Conservation (phyloP, 495 filamentous ascomycete genomes). For the Bathelium albidoporum region DNA sequence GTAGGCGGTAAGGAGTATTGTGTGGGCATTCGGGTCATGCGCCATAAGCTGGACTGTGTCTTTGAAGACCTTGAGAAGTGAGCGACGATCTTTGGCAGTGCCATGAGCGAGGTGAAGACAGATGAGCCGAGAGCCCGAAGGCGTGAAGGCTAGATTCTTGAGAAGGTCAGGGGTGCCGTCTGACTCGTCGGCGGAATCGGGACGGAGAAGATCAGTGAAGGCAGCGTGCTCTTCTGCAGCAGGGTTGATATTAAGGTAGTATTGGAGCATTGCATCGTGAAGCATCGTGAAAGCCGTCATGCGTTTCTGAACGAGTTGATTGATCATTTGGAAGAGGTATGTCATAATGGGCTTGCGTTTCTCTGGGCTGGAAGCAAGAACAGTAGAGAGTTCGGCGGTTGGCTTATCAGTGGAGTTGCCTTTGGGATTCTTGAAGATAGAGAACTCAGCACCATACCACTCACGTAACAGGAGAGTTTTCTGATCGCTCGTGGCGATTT, state of each 20-base stretch:
- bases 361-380: slow-evolving; percentile 65
- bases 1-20: slow-evolving; percentile 70
- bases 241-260: slow-evolving; percentile 67
- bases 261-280: slow-evolving; percentile 96
- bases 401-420: slow-evolving; percentile 24
- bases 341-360: slow-evolving; percentile 80
- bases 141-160: slow-evolving; percentile 93
- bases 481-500: slow-evolving; percentile 71
- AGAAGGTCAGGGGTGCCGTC: slow-evolving; percentile 70
- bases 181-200: slow-evolving; percentile 42
- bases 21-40: slow-evolving; percentile 65
- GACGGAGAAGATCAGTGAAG: slow-evolving; percentile 82
- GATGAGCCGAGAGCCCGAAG: slow-evolving; percentile 71
- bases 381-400: slow-evolving; percentile 54
- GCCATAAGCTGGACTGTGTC: slow-evolving; percentile 75
- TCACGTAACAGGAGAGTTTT: slow-evolving; percentile 76
- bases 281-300: slow-evolving; percentile 90
- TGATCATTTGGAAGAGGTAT: slow-evolving; percentile 72
- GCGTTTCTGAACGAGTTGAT: slow-evolving; percentile 88
- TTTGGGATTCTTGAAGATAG: slow-evolving; percentile 47
- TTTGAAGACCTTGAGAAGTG: slow-evolving; percentile 75
- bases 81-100: slow-evolving; percentile 83
- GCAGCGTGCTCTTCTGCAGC: slow-evolving; percentile 72
- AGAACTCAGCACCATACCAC: slow-evolving; percentile 94
- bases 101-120: slow-evolving; percentile 72